Evolutionary conservation across 331 rosid species (phyloP), one percentile per base, ranked within the genome.

Genomic region (Malus hybrid): DNA sequence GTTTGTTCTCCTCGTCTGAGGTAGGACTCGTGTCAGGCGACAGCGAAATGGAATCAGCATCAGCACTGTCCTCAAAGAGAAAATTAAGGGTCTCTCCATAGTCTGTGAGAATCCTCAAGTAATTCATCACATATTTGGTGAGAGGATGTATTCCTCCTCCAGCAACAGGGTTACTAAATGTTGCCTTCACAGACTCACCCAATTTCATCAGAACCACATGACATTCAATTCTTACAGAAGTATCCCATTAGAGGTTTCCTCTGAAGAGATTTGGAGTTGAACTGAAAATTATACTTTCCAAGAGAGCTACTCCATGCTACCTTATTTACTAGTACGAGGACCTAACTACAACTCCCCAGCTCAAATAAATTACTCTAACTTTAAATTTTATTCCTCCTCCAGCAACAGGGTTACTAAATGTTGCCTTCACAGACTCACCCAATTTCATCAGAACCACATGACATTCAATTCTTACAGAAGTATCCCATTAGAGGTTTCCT

Each of bases 71-170:
- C 87, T 82, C 82, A 69, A 92, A 85, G 60, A 92, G 97, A 16
- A 83, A 75, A 82, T 95, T 86, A 54, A 95, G 86, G n/a, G 85
- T 85, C 63, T 86, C 91, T 7, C 85, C 31, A 48, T 90, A 89
- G 80, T 90, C 97, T 1, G 91, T 79, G 3, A 95, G 97, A 72
- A 79, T 85, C 79, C 84, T 83, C 4, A 92, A 69, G 86, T 90
- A 95, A 71, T 90, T 90, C 97, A 94, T 92, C 64, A 94, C 99
- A 65, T 92, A 95, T 79, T 76, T 90, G 13, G 93, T 83, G 74
- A 95, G 87, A 65, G 91, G 97, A 73, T 95, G 99, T 69, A 89
- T 75, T 22, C 97, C 99, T 7, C 99, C 99, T 11, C 97, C 97
- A 5, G 90, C 83, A 75, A 95, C 76, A 66, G 96, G 86, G 24